Conservation (phyloP, 2,329 filamentous ascomycete genomes). For the Bipolaris sorokiniana region DNA sequence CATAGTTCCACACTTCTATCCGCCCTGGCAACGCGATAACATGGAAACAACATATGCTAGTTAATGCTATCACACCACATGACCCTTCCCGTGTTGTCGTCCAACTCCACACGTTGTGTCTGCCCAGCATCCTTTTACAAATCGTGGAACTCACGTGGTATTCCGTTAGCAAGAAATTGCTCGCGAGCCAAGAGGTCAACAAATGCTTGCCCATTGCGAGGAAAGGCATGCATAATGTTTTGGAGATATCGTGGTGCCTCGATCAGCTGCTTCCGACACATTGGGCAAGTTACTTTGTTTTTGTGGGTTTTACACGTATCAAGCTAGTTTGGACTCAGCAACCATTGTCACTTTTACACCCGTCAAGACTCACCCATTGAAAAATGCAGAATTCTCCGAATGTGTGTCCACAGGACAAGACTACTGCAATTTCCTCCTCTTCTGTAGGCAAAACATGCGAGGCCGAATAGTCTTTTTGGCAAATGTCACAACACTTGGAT, state of each 20-base stretch:
- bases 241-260: constrained; percentile 25
- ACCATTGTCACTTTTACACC: background rate
- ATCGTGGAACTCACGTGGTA: constrained; percentile 27
- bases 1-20: constrained; percentile 13
- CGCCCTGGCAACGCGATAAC: background rate
- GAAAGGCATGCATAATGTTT: constrained; percentile 17
- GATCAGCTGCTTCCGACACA: constrained; percentile 45
- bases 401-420: constrained; percentile 43
- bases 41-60: background rate
- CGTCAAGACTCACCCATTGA: constrained; percentile 34
- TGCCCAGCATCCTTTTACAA: background rate
- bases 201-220: constrained; percentile 20
- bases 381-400: constrained; percentile 48
- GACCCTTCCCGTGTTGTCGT: background rate
- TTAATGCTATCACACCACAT: background rate
- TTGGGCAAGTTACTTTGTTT: constrained; percentile 48
- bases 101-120: background rate
- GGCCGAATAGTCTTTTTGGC: constrained; percentile 44
- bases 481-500: constrained; percentile 43
- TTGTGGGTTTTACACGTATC: constrained; percentile 46
- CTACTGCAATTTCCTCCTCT: constrained; percentile 43
- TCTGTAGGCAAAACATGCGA: constrained; percentile 36
- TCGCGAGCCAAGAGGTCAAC: constrained; percentile 29
- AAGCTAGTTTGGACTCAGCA: constrained; percentile 10
- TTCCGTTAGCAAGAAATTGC: constrained; percentile 23